Base-by-base conservation (phyloP, 352 stramenopile species). In the Aphanomyces astaci region DNA sequence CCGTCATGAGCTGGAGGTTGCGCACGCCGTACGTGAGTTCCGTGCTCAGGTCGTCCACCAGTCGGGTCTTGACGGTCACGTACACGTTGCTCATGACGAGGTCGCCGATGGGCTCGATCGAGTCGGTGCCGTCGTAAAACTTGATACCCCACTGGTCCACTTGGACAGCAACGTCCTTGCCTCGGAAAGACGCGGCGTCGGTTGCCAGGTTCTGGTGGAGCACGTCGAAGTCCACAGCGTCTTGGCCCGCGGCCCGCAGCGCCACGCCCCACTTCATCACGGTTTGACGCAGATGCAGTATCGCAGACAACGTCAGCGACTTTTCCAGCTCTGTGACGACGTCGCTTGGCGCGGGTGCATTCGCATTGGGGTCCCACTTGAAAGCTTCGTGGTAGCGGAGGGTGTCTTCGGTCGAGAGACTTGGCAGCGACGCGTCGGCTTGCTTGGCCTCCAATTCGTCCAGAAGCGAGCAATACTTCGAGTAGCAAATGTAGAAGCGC, bases 401-500 rank as follows among this genome's bases (percentile, higher is more conserved):
- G 3, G 33, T 40, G 36, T 52, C 49, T n/a, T 68, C 62, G 4
- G 51, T 59, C 7, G 51, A 59, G 30, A 59, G 51, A 7, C 9
- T 28, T 1, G 15, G 7, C 25, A 59, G 13, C 4, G 51, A 59
- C 7, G 15, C 24, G 11, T 19, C 30, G 17, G 25, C 45, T n/a
- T 60, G 39, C 17, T 33, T 52, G 17, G 43, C 27, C 0, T 39
- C 24, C 11, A 68, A 28, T 13, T 28, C 5, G 19, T 68, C 62
- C 24, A 52, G 51, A 9, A 68, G 39, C 10, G 22, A 13, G 13
- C 62, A 51, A 45, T 68, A 68, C 33, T 62, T 68, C 24, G 39
- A 22, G 36, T 68, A 68, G 15, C 39, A 52, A 45, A 68, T 68
- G 36, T 68, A 68, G 24, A 59, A 68, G 10, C 62, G 62, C 28